Conservation (phyloP, 108 stramenopile genomes). For the Heterococcus sp. region DNA sequence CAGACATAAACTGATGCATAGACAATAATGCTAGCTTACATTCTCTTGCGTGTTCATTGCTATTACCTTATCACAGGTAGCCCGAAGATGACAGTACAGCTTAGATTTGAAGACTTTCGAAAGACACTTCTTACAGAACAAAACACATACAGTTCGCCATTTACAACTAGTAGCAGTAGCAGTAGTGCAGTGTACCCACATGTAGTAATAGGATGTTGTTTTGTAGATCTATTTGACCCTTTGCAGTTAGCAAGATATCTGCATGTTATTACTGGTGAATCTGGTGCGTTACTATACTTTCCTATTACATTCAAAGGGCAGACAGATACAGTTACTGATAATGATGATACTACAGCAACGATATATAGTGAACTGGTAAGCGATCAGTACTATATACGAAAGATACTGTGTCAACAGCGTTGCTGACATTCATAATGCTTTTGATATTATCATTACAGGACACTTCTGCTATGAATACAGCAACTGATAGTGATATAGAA, state of each 20-base stretch:
- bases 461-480: no score
- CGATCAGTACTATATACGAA: background rate
- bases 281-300: background rate
- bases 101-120: background rate
- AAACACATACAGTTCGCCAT: background rate
- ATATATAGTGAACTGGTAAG: background rate
- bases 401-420: background rate
- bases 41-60: background rate
- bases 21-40: background rate
- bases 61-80: background rate
- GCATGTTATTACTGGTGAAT: background rate
- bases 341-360: background rate
- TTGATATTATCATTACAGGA: no score
- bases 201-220: constrained; percentile 24
- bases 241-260: background rate
- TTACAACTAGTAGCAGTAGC: no score
- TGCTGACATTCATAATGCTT: no score
- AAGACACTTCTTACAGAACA: background rate
- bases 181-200: no score
- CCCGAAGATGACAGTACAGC: no score
- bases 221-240: constrained; percentile 20
- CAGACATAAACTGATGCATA: no score
- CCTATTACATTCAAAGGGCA: background rate
- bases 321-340: background rate
- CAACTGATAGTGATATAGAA: no score